A percentile compares a stretch with the other conserved stretches of the same genome.
Conservation (phyloP, 1,284 basidiomycete species). For the Lentinula novae-zelandiae region DNA sequence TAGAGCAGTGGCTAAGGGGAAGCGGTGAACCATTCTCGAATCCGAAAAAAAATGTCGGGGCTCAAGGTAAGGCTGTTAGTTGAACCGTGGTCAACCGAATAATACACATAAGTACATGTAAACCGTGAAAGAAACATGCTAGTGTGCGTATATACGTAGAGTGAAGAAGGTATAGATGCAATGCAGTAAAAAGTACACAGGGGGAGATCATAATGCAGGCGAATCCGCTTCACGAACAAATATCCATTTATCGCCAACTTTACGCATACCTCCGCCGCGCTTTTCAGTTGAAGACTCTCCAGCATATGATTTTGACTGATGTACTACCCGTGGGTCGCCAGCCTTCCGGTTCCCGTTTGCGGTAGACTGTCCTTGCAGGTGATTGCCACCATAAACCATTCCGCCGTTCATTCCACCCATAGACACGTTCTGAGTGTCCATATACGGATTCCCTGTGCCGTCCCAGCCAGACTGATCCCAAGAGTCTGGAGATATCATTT, state of each 20-base stretch:
- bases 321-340: slow-evolving; percentile 3
- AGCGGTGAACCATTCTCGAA: too few relatives aligned
- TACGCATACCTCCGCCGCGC: slow-evolving; percentile 60
- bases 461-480: slow-evolving; percentile 14
- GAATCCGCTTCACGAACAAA: slow-evolving; percentile 45
- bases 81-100: not conserved
- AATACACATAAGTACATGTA: not conserved
- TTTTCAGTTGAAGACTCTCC: slow-evolving; percentile 18
- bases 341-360: not conserved
- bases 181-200: not conserved
- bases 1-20: too few relatives aligned
- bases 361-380: slow-evolving; percentile 6
- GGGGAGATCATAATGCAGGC: slow-evolving; percentile 10
- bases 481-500: slow-evolving; percentile 1
- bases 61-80: too few relatives aligned
- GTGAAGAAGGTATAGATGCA: not conserved
- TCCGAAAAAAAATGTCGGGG: too few relatives aligned
- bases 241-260: slow-evolving; percentile 68
- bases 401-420: slow-evolving; percentile 27
- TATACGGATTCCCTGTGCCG: slow-evolving; percentile 15
- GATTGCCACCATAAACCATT: slow-evolving; percentile 28
- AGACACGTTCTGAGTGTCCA: not conserved
- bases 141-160: not conserved
- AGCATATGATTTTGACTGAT: not conserved
- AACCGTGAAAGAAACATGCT: not conserved